Evolutionary conservation across 352 stramenopile species (phyloP).

Genomic region (Halophytophthora batemanensis): DNA sequence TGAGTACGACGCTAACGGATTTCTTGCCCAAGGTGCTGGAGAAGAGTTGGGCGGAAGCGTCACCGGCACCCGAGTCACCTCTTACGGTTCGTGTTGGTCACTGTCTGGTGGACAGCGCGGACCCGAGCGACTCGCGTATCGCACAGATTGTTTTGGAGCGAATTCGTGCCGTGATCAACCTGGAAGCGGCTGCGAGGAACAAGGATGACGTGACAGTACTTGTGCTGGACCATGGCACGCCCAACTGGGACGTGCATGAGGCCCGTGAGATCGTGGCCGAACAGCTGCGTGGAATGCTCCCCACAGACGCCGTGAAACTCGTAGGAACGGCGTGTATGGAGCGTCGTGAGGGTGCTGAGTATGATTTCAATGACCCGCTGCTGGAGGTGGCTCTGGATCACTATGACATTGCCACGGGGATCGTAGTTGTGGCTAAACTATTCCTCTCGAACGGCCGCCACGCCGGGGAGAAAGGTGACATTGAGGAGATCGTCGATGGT

Average conservation of each 20-base stretch:
- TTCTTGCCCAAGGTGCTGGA: slow-evolving; percentile 60
- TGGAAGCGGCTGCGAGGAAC: slow-evolving; percentile 8
- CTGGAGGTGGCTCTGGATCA: slow-evolving; percentile 56
- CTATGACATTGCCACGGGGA: slow-evolving; percentile 54
- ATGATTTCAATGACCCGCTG: slow-evolving; percentile 84
- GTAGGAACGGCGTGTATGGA: slow-evolving; percentile 77
- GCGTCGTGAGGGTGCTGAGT: slow-evolving; percentile 58
- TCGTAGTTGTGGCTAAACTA: slow-evolving; percentile 68
- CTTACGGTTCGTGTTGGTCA: slow-evolving; percentile 41
- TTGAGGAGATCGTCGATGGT: slow-evolving; percentile 65
- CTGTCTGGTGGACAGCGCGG: slow-evolving; percentile 57
- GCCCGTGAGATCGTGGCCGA: slow-evolving; percentile 52
- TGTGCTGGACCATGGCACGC: slow-evolving; percentile 76
- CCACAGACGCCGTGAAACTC: slow-evolving; percentile 33
- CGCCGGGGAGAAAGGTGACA: slow-evolving; percentile 69
- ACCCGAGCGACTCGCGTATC: slow-evolving; percentile 48
- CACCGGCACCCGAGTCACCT: slow-evolving; percentile 5
- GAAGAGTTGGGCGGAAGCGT: slow-evolving; percentile 35
- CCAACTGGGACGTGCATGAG: slow-evolving; percentile 67
- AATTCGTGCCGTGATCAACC: slow-evolving; percentile 37
- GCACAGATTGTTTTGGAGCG: slow-evolving; percentile 60
- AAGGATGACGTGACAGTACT: slow-evolving; percentile 49
- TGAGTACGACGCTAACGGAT: slow-evolving; percentile 70
- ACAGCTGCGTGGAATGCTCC: slow-evolving; percentile 41
- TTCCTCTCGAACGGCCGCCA: slow-evolving; percentile 79